These are phyloP conservation scores for Mercurialis annua DNA, from an alignment of 345 rosid genomes.

Conservation along the genomic window DNA sequence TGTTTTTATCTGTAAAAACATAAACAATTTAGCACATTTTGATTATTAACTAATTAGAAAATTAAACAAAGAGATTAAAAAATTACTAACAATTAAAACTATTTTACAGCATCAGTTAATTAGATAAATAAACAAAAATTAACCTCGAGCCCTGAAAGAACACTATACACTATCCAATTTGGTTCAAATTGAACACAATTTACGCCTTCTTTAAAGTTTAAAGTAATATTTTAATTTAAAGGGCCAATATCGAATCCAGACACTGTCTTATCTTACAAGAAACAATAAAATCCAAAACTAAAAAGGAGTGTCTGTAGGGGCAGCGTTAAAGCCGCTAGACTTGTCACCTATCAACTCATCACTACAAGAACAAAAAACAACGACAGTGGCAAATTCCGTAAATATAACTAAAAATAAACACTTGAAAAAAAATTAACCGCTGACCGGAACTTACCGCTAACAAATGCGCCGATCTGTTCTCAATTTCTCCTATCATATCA, in stretches of 20 bases:
- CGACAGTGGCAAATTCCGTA: conserved; percentile 40
- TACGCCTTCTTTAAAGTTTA: not conserved
- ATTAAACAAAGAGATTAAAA: not conserved
- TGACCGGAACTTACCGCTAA: conserved; percentile 63
- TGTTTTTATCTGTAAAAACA: conserved; percentile 66
- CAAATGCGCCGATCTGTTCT: conserved; percentile 87
- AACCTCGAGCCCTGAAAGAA: not conserved
- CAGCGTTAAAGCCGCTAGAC: conserved; percentile 24
- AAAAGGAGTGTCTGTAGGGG: conserved; percentile 17
- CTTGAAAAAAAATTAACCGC: conserved; percentile 10
- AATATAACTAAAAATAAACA: conserved; percentile 20
- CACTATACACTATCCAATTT: not conserved
- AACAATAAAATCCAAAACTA: conserved; percentile 19
- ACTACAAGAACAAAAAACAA: not conserved
- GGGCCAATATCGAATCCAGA: conserved; percentile 22
- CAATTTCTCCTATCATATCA: conserved; percentile 98
- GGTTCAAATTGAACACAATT: not conserved
- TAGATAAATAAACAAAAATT: not conserved
- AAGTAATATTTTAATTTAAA: not conserved
- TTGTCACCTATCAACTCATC: conserved; percentile 20
- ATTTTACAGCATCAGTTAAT: not conserved
- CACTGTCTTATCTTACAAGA: conserved; percentile 35
- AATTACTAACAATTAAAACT: not conserved
- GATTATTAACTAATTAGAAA: not conserved
- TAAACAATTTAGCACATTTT: not conserved